Evolutionary conservation across 495 filamentous ascomycete species (phyloP), one percentile per base, ranked within the genome.

Genomic region (Tuber melanosporum): DNA sequence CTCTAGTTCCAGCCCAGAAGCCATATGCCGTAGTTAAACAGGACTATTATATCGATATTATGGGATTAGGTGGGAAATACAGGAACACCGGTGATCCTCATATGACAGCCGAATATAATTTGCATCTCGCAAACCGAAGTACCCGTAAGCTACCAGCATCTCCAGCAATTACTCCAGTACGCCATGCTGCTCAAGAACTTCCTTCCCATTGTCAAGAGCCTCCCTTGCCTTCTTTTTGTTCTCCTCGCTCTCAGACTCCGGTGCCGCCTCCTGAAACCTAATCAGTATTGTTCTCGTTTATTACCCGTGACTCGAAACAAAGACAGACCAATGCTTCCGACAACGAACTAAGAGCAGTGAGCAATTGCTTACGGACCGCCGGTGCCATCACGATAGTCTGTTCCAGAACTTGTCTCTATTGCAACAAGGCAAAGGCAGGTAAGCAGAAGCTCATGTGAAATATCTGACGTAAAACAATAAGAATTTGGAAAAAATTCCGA

Each of bases 381-480:
- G 88, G 91, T 75, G 97, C 90, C 19, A 97, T 89, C 43, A 90
- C 91, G 83, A 91, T 90, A 44, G 95, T 98, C 85, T 97, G 92
- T 78, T 94, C 88, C 22, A 93, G 85, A 26, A 91, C 93, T 85
- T 87, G 88, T 82, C 88, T 88, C 94, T 98, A 74, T 66, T 14
- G 15, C 8, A 32, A 66, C 15, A 36, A 66, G 15, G n/a, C 57
- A 22, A 76, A 62, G 12, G 1, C 43, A 72, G 41, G 36, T 12
- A 62, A 41, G 46, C 15, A 8, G 77, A 43, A 72, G 32, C 20
- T n/a, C 73, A 32, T 62, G 26, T 20, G 44, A 77, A 46, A 20
- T 42, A 26, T 17, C 1, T 3, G 57, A 43, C 9, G 41, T 12
- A 19, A 71, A 72, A 32, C 32, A 72, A 20, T 17, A 17, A 6